Evolutionary conservation across 805 yeast genomes (phyloP).

Genomic region (Yamadazyma tumulicola): DNA sequence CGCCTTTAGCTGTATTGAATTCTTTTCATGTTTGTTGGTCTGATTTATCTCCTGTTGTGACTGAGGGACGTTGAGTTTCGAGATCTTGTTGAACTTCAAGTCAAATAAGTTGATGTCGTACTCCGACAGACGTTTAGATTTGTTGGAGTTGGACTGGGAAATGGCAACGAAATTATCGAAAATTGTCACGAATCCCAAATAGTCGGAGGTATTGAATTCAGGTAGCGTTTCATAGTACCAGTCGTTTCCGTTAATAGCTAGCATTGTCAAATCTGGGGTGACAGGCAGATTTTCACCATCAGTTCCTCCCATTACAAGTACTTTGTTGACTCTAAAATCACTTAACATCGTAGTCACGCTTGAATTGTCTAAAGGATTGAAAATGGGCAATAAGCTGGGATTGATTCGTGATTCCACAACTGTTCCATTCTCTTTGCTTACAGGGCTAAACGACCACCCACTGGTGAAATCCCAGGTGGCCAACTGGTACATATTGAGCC

Average conservation of each 20-base stretch:
- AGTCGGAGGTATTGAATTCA: conserved; percentile 7
- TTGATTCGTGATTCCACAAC: conserved; percentile 50
- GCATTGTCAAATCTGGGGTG: conserved; percentile 4
- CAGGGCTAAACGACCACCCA: conserved; percentile 58
- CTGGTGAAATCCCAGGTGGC: conserved; percentile 69
- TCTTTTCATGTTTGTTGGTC: conserved; percentile 4
- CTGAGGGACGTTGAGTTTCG: conserved; percentile 8
- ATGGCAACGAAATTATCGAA: conserved; percentile 13
- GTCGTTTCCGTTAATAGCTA: conserved; percentile 7
- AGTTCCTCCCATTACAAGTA: conserved; percentile 63
- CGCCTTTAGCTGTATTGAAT: conserved; percentile 21
- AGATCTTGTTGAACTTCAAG: conserved; percentile 6
- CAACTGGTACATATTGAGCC: conserved; percentile 70
- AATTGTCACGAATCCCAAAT: conserved; percentile 11
- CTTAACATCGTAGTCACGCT: conserved; percentile 21
- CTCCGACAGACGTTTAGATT: conserved; percentile 6
- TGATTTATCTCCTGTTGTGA: conserved; percentile 3
- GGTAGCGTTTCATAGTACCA: conserved; percentile 11
- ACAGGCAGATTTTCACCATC: conserved; percentile 11
- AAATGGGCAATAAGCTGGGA: conserved; percentile 55
- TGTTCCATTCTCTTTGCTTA: conserved; percentile 20
- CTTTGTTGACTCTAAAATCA: conserved; percentile 32
- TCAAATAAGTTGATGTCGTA: conserved; percentile 11
- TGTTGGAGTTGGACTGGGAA: background rate
- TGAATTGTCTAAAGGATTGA: conserved; percentile 26